Evolutionary conservation across 1,139 yeast genomes (phyloP), one percentile per base, ranked within the genome.

Genomic region (Geotrichum siamense): DNA sequence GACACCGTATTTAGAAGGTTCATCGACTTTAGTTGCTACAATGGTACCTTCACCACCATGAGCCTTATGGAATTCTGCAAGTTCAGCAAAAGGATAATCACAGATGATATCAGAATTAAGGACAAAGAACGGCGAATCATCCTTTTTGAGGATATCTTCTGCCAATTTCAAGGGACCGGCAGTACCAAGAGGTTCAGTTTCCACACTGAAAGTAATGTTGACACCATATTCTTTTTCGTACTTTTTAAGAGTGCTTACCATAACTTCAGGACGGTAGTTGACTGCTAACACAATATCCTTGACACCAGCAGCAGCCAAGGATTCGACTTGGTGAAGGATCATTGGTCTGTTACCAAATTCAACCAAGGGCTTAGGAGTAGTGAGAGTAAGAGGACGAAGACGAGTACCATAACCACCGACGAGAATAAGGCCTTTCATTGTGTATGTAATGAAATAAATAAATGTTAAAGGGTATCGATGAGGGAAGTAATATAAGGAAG

Each of bases 371-470:
- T 93, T 93, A 68, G 99, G 99, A 55, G 84, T 77, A 48, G 98
- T 89, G 62, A 93, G 76, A 51, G 99, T 93, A 40, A 91, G 76
- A 53, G 99, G 99, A 78, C 99, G 89, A 74, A 91, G 83, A 74
- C 99, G 93, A 63, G 99, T 91, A 76, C 99, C 99, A 75, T 87
- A 91, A 68, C 98, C 98, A 65, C 98, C 98, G 61, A 91, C 98
- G 67, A 91, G 83, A 76, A 91, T 91, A 69, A 91, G 79, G 65
- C 96, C 98, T 76, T 91, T 91, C 98, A 91, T 91, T 60, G 35
- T 53, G 34, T 23, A 31, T 34, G n/a, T n/a, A 20, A 40, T 20
- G 34, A 21, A 23, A 31, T 9, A 39, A 27, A 28, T 19, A 38
- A 32, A 34, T 23, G 37, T 21, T 15, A 17, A 41, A 29, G 15